Evolutionary conservation across 1,284 basidiomycete genomes (phyloP).

Genomic region (Inonotus obliquus): DNA sequence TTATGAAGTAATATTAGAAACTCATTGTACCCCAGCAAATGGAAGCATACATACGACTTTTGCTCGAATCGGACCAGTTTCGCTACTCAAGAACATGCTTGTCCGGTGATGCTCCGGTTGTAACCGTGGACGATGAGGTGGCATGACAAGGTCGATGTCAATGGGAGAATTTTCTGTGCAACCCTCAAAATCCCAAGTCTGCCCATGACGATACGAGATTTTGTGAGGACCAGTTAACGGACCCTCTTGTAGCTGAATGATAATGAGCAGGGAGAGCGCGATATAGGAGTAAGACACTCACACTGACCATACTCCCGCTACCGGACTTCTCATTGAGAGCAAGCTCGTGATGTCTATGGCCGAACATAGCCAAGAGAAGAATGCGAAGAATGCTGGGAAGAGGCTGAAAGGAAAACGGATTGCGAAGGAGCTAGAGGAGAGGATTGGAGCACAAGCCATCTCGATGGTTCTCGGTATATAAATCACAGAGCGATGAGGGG

Average conservation of each 20-base stretch:
- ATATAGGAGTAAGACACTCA: neutral
- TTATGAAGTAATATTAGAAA: neutral
- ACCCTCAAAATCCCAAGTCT: slow-evolving; percentile 60
- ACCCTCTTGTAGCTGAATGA: slow-evolving; percentile 13
- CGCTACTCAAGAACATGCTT: slow-evolving; percentile 56
- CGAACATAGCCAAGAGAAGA: neutral
- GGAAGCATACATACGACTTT: slow-evolving; percentile 51
- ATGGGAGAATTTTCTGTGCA: slow-evolving; percentile 47
- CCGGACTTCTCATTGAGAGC: neutral
- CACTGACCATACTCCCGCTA: neutral
- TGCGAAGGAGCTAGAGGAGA: neutral
- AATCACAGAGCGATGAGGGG: neutral
- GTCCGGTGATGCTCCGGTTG: slow-evolving; percentile 67
- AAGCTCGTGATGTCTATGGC: neutral
- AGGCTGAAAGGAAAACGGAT: neutral
- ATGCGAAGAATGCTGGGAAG: neutral
- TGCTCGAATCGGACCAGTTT: slow-evolving; percentile 51
- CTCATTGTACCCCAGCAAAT: neutral
- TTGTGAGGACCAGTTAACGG: slow-evolving; percentile 42
- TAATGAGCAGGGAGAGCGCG: neutral
- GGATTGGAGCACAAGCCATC: neutral
- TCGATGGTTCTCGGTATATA: neutral
- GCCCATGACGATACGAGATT: slow-evolving; percentile 48
- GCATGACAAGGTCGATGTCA: slow-evolving; percentile 62
- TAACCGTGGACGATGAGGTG: slow-evolving; percentile 68